These are phyloP conservation scores for Penicillium subrubescens DNA, from an alignment of 495 filamentous ascomycete genomes.

Conservation along the genomic window DNA sequence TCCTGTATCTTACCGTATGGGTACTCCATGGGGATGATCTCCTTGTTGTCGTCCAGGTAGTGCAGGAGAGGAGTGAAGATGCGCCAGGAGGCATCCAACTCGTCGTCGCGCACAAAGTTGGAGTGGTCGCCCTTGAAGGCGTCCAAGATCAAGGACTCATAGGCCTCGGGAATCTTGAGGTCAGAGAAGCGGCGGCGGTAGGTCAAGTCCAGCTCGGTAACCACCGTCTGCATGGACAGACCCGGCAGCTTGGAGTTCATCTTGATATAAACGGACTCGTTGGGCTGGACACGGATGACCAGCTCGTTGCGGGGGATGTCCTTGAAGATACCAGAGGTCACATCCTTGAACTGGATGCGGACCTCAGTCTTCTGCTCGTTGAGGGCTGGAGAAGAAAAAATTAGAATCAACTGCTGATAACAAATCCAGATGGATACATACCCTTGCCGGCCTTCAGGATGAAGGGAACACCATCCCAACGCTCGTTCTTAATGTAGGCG, in stretches of 20 bases:
- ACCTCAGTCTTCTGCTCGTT: constrained; percentile 99
- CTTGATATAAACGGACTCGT: constrained; percentile 99
- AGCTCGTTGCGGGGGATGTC: constrained; percentile 99
- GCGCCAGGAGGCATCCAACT: constrained; percentile 97
- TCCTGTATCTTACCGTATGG: constrained; percentile 78
- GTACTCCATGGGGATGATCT: constrained; percentile 99
- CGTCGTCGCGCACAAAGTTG: constrained; percentile 99
- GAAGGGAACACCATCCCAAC: constrained; percentile 99
- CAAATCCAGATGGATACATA: constrained; percentile 22
- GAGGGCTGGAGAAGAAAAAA: constrained; percentile 56
- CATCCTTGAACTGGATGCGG: constrained; percentile 98
- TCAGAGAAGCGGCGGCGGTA: constrained; percentile 98
- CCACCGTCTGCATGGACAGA: constrained; percentile 98
- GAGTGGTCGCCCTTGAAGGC: constrained; percentile 99
- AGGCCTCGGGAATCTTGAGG: constrained; percentile 98
- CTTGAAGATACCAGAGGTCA: constrained; percentile 99
- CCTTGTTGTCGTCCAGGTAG: constrained; percentile 98
- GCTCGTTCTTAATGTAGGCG: constrained; percentile 98
- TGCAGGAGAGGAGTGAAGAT: constrained; percentile 97
- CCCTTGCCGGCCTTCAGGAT: constrained; percentile 98
- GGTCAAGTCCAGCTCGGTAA: constrained; percentile 97
- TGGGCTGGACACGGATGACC: constrained; percentile 98
- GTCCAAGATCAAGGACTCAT: constrained; percentile 96
- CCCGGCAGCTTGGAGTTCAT: constrained; percentile 99
- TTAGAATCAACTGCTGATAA: constrained; percentile 12